phyloP scores from a whole-genome alignment of 2,329 filamentous ascomycete species.

The Penicillium capsulatum region DNA sequence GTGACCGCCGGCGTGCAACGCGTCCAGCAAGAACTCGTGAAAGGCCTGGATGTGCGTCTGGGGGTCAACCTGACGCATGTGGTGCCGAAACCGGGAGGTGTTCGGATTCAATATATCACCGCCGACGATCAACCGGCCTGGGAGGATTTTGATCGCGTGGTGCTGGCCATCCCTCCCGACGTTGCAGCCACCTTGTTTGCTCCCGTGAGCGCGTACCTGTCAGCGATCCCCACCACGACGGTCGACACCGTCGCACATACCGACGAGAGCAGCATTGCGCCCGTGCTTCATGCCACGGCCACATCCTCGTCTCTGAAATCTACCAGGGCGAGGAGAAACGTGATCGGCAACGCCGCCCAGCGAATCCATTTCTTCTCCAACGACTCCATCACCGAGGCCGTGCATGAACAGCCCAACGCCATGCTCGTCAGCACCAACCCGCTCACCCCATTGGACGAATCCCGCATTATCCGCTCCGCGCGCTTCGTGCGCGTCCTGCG shows the following conservation, averaged over 20 bases:
- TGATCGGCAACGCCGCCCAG: slow-evolving; percentile 18
- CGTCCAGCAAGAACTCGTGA: slow-evolving; percentile 47
- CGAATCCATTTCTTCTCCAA: slow-evolving; percentile 34
- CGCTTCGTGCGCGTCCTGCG: slow-evolving; percentile 53
- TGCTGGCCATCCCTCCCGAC: slow-evolving; percentile 55
- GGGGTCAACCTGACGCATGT: slow-evolving; percentile 26
- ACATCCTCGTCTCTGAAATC: slow-evolving; percentile 4
- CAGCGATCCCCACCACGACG: slow-evolving; percentile 46
- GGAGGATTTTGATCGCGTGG: slow-evolving; percentile 48
- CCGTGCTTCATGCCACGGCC: slow-evolving; percentile 8
- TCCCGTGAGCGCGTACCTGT: slow-evolving; percentile 39
- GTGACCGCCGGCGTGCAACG: slow-evolving; percentile 49
- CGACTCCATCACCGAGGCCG: slow-evolving; percentile 46
- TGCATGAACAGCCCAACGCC: slow-evolving; percentile 51
- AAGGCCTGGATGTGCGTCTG: slow-evolving; percentile 44
- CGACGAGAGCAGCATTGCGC: slow-evolving; percentile 23
- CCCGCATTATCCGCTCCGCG: slow-evolving; percentile 44
- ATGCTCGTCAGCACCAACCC: slow-evolving; percentile 54
- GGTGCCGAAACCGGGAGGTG: neutral
- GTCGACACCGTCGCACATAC: slow-evolving; percentile 50
- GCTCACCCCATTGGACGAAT: slow-evolving; percentile 36
- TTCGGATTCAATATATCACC: too few relatives aligned
- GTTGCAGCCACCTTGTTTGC: slow-evolving; percentile 49
- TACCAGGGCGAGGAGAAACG: neutral
- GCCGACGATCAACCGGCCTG: slow-evolving; percentile 1